Base-by-base conservation (phyloP, 2,329 filamentous ascomycete genomes). In the Juglanconis sp. region DNA sequence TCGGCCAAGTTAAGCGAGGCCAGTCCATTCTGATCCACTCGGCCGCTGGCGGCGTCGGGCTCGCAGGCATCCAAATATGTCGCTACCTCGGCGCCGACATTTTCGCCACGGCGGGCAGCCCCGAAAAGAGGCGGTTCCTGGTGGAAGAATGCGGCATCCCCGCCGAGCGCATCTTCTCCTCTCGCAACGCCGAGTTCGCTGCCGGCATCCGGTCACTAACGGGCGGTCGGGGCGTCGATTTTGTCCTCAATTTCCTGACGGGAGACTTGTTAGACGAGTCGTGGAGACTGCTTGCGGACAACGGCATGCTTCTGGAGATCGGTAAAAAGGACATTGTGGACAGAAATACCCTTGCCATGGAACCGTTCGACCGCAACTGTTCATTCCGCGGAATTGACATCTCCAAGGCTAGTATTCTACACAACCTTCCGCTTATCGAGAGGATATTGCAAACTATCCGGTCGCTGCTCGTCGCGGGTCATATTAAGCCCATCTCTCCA, bases 1-100 rank as follows among this genome's bases (percentile, higher is more conserved):
- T 50, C 4, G 56, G 36, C 10, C 30, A 13, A 2, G 36, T 46
- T 4, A 31, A 52, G 32, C 32, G 17, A 9, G 48, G 48, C 31
- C 30, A 58, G 31, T 47, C n/a, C 15, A 42, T 59, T 9, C 34
- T 59, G 24, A 59, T 59, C 15, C 51, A 59, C 31, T 49, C 73
- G 2, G 79, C 72, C 8, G 72, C 76, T 7, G 75, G 77, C 53
- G 70, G 71, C 1, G 69, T 76, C 40, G 79, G 80, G 0, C 69
- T 77, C 17, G 76, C 75, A 9, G 78, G 76, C 4, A 64, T 81
- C 5, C 68, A 71, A 6, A 60, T 81, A 11, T 44, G 35, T 15
- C 52, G 17, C 9, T 15, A 30, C 15, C 5, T 53, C 2, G 49
- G 49, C 8, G 60, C 65, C 2, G 56, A 68, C 31, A 65, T 76